phyloP scores from a whole-genome alignment of 441 rosid species.

The Jatropha podagrica region DNA sequence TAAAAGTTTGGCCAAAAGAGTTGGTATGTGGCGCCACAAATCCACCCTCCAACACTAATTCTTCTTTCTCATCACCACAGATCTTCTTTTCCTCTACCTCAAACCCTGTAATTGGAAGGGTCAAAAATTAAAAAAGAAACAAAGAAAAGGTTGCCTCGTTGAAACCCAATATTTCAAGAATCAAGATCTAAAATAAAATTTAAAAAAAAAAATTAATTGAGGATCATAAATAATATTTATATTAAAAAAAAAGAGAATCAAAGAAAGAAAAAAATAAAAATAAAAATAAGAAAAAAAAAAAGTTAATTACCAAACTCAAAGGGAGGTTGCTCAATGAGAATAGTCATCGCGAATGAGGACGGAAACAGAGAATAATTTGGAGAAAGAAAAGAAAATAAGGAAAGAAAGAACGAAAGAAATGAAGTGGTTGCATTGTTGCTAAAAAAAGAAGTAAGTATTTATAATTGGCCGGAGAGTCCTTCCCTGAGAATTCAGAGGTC shows the following conservation, averaged over 20 bases:
- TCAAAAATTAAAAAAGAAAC: background rate
- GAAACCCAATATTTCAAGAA: background rate
- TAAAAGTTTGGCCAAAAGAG: conserved; percentile 64
- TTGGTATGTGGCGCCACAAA: conserved; percentile 49
- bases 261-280: background rate
- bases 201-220: background rate
- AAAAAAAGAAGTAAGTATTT: conserved; percentile 30
- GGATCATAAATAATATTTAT: background rate
- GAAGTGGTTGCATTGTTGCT: background rate
- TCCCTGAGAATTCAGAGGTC: conserved; percentile 45
- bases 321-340: conserved; percentile 40
- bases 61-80: conserved; percentile 30
- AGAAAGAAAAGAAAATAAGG: background rate
- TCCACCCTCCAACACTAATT: conserved; percentile 37
- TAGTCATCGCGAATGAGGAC: conserved; percentile 40
- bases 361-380: background rate
- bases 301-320: conserved; percentile 43
- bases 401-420: background rate
- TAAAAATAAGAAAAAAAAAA: too few species aligned
- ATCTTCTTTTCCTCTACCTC: conserved; percentile 35
- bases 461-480: conserved; percentile 56
- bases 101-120: conserved; percentile 21
- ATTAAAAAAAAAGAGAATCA: too few species aligned
- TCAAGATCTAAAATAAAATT: background rate
- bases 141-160: too few species aligned